A percentile compares a stretch with the other conserved stretches of the same genome.
Evolutionary conservation across 192 early-diverging fungal genomes (phyloP).

Genomic region (Oehlia diaphana): DNA sequence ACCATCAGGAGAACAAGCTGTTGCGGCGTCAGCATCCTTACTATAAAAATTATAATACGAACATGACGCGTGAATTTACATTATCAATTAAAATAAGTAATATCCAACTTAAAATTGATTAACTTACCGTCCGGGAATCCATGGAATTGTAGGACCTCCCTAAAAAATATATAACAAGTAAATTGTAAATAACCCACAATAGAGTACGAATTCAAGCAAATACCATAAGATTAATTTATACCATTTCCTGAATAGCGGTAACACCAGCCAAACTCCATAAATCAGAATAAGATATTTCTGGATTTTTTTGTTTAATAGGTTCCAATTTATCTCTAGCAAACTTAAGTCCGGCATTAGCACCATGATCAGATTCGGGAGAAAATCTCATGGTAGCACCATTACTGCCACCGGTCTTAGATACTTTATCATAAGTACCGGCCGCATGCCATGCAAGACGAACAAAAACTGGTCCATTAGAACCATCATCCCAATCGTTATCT

Average conservation of each 20-base stretch:
- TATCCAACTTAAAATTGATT: background rate
- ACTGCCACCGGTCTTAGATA: constrained; percentile 69
- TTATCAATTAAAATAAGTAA: background rate
- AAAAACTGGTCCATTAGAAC: constrained; percentile 76
- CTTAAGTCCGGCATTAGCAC: constrained; percentile 76
- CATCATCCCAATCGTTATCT: constrained; percentile 78
- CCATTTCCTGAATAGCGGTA: constrained; percentile 69
- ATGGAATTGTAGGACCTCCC: constrained; percentile 76
- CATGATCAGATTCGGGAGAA: constrained; percentile 62
- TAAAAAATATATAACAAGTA: constrained; percentile 10
- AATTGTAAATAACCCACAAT: constrained; percentile 1
- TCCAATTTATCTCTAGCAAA: constrained; percentile 71
- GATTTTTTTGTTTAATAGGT: constrained; percentile 77
- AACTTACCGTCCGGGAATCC: constrained; percentile 66
- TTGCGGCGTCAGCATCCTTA: constrained; percentile 40
- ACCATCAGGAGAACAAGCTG: constrained; percentile 66
- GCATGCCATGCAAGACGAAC: constrained; percentile 86
- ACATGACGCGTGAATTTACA: background rate
- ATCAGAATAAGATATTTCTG: constrained; percentile 82
- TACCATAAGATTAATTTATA: constrained; percentile 26
- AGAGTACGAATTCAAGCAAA: background rate
- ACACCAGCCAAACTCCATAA: constrained; percentile 82
- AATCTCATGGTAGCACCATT: constrained; percentile 78
- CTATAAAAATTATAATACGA: background rate
- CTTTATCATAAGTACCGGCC: constrained; percentile 74